phyloP scores from a whole-genome alignment of 805 yeast genomes.

The Wickerhamiella cacticola region DNA sequence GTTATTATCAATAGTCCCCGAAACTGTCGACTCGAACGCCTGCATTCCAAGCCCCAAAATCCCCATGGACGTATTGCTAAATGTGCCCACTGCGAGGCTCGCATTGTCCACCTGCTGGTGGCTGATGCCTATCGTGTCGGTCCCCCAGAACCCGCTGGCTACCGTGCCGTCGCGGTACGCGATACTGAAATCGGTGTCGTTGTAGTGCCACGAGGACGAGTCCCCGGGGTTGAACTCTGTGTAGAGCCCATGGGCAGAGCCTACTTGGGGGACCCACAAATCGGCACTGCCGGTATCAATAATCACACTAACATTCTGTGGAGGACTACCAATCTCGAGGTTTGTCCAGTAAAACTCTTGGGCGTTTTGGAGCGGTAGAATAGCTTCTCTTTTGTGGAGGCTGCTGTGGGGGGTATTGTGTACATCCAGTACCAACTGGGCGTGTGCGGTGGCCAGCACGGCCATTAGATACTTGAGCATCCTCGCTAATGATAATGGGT shows the following conservation, averaged over 20 bases:
- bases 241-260: background rate
- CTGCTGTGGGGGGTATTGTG: background rate
- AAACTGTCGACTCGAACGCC: constrained; percentile 19
- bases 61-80: constrained; percentile 48
- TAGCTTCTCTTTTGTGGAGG: background rate
- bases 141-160: constrained; percentile 51
- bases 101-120: constrained; percentile 39
- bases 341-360: constrained; percentile 19
- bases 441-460: too few relatives aligned
- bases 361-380: background rate
- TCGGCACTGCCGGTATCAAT: constrained; percentile 68
- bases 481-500: too few relatives aligned
- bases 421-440: constrained; percentile 1
- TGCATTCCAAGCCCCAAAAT: constrained; percentile 26
- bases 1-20: constrained; percentile 4
- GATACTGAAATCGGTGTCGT: constrained; percentile 16
- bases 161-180: constrained; percentile 9
- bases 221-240: background rate
- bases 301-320: constrained; percentile 40
- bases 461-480: too few relatives aligned
- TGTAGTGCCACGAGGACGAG: constrained; percentile 19
- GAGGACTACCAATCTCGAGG: constrained; percentile 40
- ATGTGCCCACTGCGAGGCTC: constrained; percentile 62
- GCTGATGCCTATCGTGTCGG: constrained; percentile 46
- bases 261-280: constrained; percentile 38